Base-by-base conservation (phyloP, 2,329 filamentous ascomycete genomes). In the Clonostachys solani region DNA sequence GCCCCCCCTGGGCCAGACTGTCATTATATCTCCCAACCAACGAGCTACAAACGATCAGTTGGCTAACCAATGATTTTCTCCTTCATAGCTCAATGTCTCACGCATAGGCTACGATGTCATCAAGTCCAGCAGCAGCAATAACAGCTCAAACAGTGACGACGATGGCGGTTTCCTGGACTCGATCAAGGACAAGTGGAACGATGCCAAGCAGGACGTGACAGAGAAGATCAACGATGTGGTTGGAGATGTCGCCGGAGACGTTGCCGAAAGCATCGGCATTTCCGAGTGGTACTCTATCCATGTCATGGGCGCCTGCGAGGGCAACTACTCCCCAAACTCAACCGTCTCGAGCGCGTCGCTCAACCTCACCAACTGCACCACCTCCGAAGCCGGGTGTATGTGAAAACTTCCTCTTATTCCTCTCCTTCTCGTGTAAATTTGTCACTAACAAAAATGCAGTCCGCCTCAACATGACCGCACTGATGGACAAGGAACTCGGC, bases 201-300 rank as follows among this genome's bases (percentile, higher is more conserved):
- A 62, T 23, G 51, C 65, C 41, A 60, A 62, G 45, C 56, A 67
- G 36, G 60, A 64, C 9, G 59, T 66, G 49, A 62, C 61, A 43
- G 64, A 66, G 40, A 58, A 64, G 41, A 49, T 74, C 49, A 69
- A 70, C 52, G 60, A 71, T 33, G 55, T 74, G 34, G 60, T 62
- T 6, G 64, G 68, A 47, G 61, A 69, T 8, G 50, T 70, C 37
- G 67, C 67, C 36, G 72, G 69, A 47, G 53, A 69, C 45, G 44
- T 75, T 42, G 62, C 66, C 43, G 61, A 66, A 12, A 61, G 65
- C n/a, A 60, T 77, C 29, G 73, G 74, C 19, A 68, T 78, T 47
- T 66, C 68, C 1, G 63, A 77, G 50, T 78, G 74, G 74, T 78
- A 77, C 54, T 76, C 73, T 15, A 50, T 78, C 33, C 74, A 78